These are phyloP conservation scores for Botrytis tulipae DNA, from an alignment of 2,329 filamentous ascomycete genomes.

Conservation along the genomic window DNA sequence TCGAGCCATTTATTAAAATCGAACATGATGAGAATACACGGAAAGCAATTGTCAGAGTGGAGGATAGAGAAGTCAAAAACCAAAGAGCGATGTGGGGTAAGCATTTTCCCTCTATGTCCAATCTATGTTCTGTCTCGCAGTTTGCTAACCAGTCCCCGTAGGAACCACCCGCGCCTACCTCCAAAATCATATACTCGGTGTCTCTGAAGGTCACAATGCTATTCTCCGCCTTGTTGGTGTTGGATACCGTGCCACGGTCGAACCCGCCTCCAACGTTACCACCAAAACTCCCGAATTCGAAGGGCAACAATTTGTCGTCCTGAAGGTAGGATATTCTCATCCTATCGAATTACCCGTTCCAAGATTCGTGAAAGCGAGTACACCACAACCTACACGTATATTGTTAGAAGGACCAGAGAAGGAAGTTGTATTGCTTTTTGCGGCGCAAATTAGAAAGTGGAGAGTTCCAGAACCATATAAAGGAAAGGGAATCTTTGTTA, in stretches of 20 bases:
- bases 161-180: slow-evolving; percentile 89
- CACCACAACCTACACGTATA: slow-evolving; percentile 87
- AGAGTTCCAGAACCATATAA: slow-evolving; percentile 95
- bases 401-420: slow-evolving; percentile 85
- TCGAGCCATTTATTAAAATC: slow-evolving; percentile 78
- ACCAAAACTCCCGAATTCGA: slow-evolving; percentile 67
- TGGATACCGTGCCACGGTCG: slow-evolving; percentile 87
- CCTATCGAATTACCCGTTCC: slow-evolving; percentile 88
- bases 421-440: slow-evolving; percentile 85
- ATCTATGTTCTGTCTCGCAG: not conserved
- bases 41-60: slow-evolving; percentile 67
- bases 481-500: slow-evolving; percentile 98
- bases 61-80: slow-evolving; percentile 64
- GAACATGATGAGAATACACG: slow-evolving; percentile 61
- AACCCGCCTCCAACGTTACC: slow-evolving; percentile 59
- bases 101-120: not conserved
- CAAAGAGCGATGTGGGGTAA: slow-evolving; percentile 97
- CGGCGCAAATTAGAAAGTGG: slow-evolving; percentile 84
- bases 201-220: slow-evolving; percentile 93
- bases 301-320: slow-evolving; percentile 82
- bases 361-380: slow-evolving; percentile 77
- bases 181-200: slow-evolving; percentile 86
- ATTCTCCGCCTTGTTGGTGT: slow-evolving; percentile 92
- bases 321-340: slow-evolving; percentile 97
- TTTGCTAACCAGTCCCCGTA: slow-evolving; percentile 41